A percentile compares a stretch with the other conserved stretches of the same genome.
Conservation (phyloP, 345 rosid genomes). For the Hevea brasiliensis region DNA sequence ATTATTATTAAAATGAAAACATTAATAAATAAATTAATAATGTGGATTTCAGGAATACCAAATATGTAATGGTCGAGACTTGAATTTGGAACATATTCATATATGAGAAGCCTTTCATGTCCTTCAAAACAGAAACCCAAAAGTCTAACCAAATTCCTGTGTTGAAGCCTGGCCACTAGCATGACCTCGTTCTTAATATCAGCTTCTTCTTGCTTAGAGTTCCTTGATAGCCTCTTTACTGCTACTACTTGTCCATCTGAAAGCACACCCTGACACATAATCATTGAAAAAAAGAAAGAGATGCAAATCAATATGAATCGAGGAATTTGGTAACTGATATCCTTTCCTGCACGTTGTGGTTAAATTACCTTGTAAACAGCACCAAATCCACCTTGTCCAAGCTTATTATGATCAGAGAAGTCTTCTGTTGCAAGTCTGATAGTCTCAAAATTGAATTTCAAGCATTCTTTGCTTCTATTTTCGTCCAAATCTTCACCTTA, state of each 20-base stretch:
- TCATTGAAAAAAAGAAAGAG: too few species aligned
- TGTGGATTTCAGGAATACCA: too few species aligned
- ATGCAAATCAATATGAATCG: too few species aligned
- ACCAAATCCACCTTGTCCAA: background rate
- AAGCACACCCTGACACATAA: too few species aligned
- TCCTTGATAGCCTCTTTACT: constrained; percentile 41
- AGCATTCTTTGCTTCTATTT: background rate
- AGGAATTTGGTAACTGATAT: too few species aligned
- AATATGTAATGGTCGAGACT: constrained; percentile 28
- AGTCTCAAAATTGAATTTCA: background rate
- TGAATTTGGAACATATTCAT: constrained; percentile 44
- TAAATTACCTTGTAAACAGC: constrained; percentile 2
- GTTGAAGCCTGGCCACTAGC: constrained; percentile 46
- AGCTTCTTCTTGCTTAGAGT: constrained; percentile 39
- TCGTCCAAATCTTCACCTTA: background rate
- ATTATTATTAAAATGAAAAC: too few species aligned
- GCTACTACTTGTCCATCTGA: constrained; percentile 37
- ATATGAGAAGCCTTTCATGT: constrained; percentile 43
- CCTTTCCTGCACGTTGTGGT: too few species aligned
- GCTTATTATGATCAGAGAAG: background rate
- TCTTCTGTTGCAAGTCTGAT: background rate
- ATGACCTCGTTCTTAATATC: constrained; percentile 49
- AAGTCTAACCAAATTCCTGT: constrained; percentile 44
- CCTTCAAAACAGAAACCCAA: constrained; percentile 45
- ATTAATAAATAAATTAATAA: too few species aligned